These are phyloP conservation scores for Funneliformis mosseae DNA, from an alignment of 192 early-diverging fungal species.

Conservation along the genomic window DNA sequence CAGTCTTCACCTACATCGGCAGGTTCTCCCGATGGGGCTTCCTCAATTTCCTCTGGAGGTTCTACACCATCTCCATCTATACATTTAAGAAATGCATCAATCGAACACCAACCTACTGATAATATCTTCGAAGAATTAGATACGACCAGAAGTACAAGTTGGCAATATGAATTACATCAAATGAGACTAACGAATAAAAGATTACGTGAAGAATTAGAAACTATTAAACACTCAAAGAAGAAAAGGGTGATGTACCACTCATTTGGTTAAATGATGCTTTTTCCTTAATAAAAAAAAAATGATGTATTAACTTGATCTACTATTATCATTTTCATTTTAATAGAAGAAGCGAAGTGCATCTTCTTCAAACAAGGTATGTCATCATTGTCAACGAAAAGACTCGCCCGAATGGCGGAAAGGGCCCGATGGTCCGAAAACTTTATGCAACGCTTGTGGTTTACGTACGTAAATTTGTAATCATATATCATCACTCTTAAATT, in stretches of 20 bases:
- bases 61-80: conserved; percentile 20
- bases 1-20: conserved; percentile 6
- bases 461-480: conserved; percentile 25
- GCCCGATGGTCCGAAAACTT: conserved; percentile 32
- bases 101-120: conserved; percentile 33
- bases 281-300: too few species aligned
- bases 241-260: conserved; percentile 31
- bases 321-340: neutral
- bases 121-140: conserved; percentile 52
- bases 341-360: conserved; percentile 27
- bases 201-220: conserved; percentile 58
- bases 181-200: conserved; percentile 58
- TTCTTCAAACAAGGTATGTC: conserved; percentile 31
- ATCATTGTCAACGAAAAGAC: conserved; percentile 33
- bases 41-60: conserved; percentile 20
- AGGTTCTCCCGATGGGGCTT: conserved; percentile 10
- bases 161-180: conserved; percentile 70
- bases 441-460: conserved; percentile 36
- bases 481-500: conserved; percentile 5
- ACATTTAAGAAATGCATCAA: conserved; percentile 27
- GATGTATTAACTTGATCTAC: neutral
- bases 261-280: neutral
- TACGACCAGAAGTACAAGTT: conserved; percentile 48
- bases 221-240: conserved; percentile 38
- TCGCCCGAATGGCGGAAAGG: conserved; percentile 38